Evolutionary conservation across 176 grass and related monocot species (phyloP), one percentile per base, ranked within the genome.

Genomic region (Oryza australiensis): DNA sequence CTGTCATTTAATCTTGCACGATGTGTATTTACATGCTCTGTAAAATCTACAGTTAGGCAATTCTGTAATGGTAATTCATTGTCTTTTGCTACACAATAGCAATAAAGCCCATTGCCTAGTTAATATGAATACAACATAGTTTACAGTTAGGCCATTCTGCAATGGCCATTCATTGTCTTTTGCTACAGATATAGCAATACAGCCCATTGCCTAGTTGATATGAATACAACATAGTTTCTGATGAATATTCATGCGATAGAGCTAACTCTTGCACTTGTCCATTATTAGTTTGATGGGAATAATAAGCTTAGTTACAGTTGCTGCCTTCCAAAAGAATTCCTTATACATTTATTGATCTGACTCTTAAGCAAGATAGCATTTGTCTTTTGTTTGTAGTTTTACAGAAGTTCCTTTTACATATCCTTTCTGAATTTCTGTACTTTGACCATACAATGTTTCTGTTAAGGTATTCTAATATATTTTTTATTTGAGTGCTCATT

Each of bases 401-500:
- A 26, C 38, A 3, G n/a, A 34, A 27, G 7, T 33, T 68, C 12
- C 34, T 42, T 81, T 57, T 27, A 45, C 12, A 72, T 72, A 15
- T 45, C 2, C 13, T 15, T 72, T 72, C 28, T 27, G 12, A 23
- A 33, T 79, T 48, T 45, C 26, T 40, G 5, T 48, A 62, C 38
- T 78, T 69, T 24, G 9, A 46, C 15, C 42, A 24, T 42, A 81
- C 51, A 62, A 22, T 38, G 38, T 71, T 78, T 72, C 1, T 79
- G 5, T 73, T 60, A 60, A 60, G 55, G 22, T 23, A 60, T 60
- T 49, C 77, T 64, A 41, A 53, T 29, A 37, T 37, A 41, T 27
- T 30, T n/a, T 5, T 71, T 73, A 20, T 70, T 33, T 66, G 72
- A 72, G 15, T 72, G 3, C 66, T 59, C 12, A 84, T 33, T 77